phyloP scores from a whole-genome alignment of 164 flowering plant species.

The Saururus chinensis region DNA sequence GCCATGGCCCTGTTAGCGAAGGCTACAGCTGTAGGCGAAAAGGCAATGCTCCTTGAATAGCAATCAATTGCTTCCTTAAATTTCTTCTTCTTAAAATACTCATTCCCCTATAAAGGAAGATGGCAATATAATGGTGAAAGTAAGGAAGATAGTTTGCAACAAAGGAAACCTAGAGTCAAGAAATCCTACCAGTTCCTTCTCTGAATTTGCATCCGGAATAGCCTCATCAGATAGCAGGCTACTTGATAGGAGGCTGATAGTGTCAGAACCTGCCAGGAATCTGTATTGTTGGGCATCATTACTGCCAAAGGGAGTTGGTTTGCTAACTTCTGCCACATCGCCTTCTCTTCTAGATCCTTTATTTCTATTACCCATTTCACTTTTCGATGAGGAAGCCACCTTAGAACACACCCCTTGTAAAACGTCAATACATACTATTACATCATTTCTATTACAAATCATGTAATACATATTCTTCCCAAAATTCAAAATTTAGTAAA shows the following conservation, averaged over 20 bases:
- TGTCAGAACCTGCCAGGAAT: conserved; percentile 26
- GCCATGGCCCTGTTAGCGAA: conserved; percentile 98
- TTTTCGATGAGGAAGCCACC: conserved; percentile 19
- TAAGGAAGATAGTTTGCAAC: not conserved
- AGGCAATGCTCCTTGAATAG: conserved; percentile 92
- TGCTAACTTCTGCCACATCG: conserved; percentile 4
- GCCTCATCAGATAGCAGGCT: conserved; percentile 35
- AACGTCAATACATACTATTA: not conserved
- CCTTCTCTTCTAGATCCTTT: conserved; percentile 16
- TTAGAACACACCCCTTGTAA: not conserved
- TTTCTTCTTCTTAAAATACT: conserved; percentile 86
- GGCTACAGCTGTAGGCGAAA: conserved; percentile 86
- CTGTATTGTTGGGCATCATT: conserved; percentile 6
- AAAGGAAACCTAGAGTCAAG: not conserved
- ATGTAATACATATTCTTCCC: too few species aligned
- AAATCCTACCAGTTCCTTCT: conserved; percentile 73
- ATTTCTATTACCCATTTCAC: conserved; percentile 11
- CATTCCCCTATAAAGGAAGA: conserved; percentile 58
- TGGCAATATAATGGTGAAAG: conserved; percentile 1
- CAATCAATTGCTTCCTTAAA: conserved; percentile 84
- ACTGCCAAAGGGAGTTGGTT: conserved; percentile 2
- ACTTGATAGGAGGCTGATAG: conserved; percentile 29
- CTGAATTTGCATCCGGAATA: conserved; percentile 68
- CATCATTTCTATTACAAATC: not conserved
- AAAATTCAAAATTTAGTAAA: too few species aligned